phyloP scores from a whole-genome alignment of 495 filamentous ascomycete species.

The Emericellopsis terricola region DNA sequence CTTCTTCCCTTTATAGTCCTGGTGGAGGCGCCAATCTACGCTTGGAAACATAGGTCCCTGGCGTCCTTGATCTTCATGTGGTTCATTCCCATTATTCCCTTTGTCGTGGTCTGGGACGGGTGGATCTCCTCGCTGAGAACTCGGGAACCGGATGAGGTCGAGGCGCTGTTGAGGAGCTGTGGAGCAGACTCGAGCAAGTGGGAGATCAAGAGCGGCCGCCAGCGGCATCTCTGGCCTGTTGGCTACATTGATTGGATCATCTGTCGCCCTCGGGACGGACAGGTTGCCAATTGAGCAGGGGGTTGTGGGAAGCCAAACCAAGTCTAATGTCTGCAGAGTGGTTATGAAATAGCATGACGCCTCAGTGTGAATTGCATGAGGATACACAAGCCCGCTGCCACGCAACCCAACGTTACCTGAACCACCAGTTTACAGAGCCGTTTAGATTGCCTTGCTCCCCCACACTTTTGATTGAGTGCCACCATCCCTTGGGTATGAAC shows the following conservation, averaged over 20 bases:
- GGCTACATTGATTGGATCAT: slow-evolving; percentile 33
- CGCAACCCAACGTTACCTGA: slow-evolving; percentile 19
- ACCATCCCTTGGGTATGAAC: slow-evolving; percentile 88
- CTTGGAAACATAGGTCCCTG: slow-evolving; percentile 32
- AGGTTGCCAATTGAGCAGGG: no score
- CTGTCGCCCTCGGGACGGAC: slow-evolving; percentile 7
- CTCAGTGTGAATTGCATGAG: not conserved
- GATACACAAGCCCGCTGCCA: no score
- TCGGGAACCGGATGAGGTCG: slow-evolving; percentile 43
- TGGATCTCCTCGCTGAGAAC: slow-evolving; percentile 44
- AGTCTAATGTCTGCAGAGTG: not conserved
- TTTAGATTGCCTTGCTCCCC: slow-evolving; percentile 13
- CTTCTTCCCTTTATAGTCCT: slow-evolving; percentile 35
- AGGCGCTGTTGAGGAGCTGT: slow-evolving; percentile 32
- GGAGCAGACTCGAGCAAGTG: slow-evolving; percentile 28
- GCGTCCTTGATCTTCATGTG: slow-evolving; percentile 45
- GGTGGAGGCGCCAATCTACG: slow-evolving; percentile 37
- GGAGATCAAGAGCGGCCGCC: slow-evolving; percentile 33
- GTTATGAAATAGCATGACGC: not conserved
- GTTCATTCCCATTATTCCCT: slow-evolving; percentile 42
- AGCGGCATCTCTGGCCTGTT: slow-evolving; percentile 28
- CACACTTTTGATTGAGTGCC: slow-evolving; percentile 77
- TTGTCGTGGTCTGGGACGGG: slow-evolving; percentile 49
- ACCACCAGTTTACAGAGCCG: slow-evolving; percentile 82
- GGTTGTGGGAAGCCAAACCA: not conserved